A percentile compares a stretch with the other conserved stretches of the same genome.
phyloP scores from a whole-genome alignment of 2,329 filamentous ascomycete genomes.

The Talaromyces sp. region DNA sequence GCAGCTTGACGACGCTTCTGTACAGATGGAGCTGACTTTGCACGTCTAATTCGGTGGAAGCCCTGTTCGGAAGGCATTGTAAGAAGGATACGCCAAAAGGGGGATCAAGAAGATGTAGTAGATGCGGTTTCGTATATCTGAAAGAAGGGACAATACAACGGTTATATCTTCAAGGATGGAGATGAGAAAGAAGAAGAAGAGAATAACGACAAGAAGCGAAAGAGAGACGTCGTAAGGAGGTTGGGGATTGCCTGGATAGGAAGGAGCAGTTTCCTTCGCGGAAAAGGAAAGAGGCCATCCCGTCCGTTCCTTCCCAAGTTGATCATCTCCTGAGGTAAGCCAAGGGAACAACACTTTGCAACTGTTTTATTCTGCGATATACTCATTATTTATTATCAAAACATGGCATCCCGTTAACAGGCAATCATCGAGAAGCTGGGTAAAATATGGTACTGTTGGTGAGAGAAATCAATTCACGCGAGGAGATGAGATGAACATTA shows the following conservation, averaged over 20 bases:
- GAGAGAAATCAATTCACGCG: background rate
- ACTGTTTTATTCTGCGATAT: slow-evolving; percentile 1
- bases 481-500: background rate
- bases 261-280: background rate
- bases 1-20: slow-evolving; percentile 24
- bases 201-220: background rate
- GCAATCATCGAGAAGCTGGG: background rate
- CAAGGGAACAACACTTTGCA: background rate
- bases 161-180: background rate
- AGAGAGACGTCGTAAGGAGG: background rate
- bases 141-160: slow-evolving; percentile 9
- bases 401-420: background rate
- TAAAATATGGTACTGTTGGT: background rate
- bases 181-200: background rate
- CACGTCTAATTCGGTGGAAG: slow-evolving; percentile 29
- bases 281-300: background rate
- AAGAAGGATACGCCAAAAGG: background rate
- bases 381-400: slow-evolving; percentile 9
- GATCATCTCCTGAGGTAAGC: background rate
- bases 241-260: background rate
- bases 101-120: slow-evolving; percentile 8
- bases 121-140: slow-evolving; percentile 6
- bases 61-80: slow-evolving; percentile 26
- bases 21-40: slow-evolving; percentile 38
- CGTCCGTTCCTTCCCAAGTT: slow-evolving; percentile 1